Evolutionary conservation across 2,329 filamentous ascomycete genomes (phyloP), one percentile per base, ranked within the genome.

Genomic region (Fusarium verrucosum): DNA sequence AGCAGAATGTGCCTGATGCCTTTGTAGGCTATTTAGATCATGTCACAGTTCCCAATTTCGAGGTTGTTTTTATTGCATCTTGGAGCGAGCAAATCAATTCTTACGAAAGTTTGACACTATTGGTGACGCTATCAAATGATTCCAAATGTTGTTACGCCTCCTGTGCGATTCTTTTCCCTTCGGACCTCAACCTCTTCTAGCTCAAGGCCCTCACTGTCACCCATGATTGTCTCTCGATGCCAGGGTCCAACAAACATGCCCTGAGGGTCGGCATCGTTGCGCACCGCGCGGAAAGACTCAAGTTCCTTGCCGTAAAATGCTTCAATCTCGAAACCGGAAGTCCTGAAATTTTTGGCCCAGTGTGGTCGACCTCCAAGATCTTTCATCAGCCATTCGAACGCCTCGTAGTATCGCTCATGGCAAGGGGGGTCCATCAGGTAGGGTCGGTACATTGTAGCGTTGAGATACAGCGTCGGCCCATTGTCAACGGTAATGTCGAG

Each of bases 211-310:
- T 70, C 58, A 1, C 71, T 75, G 17, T 75, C 74, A 4, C 70
- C 75, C 37, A 87, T 74, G 19, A 97, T 80, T 70, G 87, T 86
- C 47, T 89, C 84, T 25, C 90, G 83, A 77, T 97, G 92, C 94
- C 94, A 99, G 44, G 93, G 89, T 3, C 94, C 94, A 14, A 94
- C 83, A 77, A 97, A 97, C 85, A 96, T 89, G 54, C 92, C 92
- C 60, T 93, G 87, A 0, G 90, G 89, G 72, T 97, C 92, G 30
- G 86, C 87, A 49, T 87, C 82, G 58, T 89, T 83, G 50, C 93
- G 84, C 8, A 96, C 83, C 25, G 82, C 79, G 36, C 90, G 81
- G 85, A 90, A 97, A 42, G 85, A 78, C 17, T 82, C 78, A 57
- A 96, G 80, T 43, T 89, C 80, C n/a, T 82, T 76, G 36, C 89